Evolutionary conservation across 495 filamentous ascomycete genomes (phyloP).

Genomic region (Physcia stellaris): DNA sequence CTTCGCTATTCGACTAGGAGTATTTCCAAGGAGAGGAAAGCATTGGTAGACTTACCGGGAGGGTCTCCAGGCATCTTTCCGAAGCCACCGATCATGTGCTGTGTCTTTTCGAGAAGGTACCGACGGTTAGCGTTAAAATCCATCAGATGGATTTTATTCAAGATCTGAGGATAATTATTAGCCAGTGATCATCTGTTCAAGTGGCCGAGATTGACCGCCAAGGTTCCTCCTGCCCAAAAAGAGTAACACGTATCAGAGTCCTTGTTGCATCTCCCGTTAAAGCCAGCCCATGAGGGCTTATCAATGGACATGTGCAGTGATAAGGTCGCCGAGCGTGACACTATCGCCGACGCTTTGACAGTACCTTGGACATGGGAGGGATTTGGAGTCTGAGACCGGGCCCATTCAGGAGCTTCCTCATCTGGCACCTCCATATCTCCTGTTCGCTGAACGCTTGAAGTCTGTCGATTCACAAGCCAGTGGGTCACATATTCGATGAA

Average conservation of each 20-base stretch:
- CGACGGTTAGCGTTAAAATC: slow-evolving; percentile 45
- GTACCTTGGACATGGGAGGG: too few relatives aligned
- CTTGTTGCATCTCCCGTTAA: slow-evolving; percentile 86
- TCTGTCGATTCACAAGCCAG: slow-evolving; percentile 65
- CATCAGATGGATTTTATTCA: slow-evolving; percentile 48
- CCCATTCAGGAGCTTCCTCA: too few relatives aligned
- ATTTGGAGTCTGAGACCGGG: too few relatives aligned
- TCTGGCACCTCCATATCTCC: slow-evolving; percentile 25
- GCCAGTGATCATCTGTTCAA: too few relatives aligned
- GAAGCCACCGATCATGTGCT: slow-evolving; percentile 84
- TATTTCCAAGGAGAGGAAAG: neutral
- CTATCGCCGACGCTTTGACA: too few relatives aligned
- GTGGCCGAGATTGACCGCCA: slow-evolving; percentile 35
- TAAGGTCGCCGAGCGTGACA: neutral
- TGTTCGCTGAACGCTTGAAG: slow-evolving; percentile 35
- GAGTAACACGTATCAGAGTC: slow-evolving; percentile 84
- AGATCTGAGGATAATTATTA: slow-evolving; percentile 35
- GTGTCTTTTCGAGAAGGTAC: slow-evolving; percentile 79
- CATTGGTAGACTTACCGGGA: slow-evolving; percentile 38
- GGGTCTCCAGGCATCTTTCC: slow-evolving; percentile 66
- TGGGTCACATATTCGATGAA: slow-evolving; percentile 33
- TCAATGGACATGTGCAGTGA: slow-evolving; percentile 18
- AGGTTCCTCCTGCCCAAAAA: slow-evolving; percentile 72
- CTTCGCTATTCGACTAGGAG: neutral
- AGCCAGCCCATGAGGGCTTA: slow-evolving; percentile 44